Evolutionary conservation across 306 rosid genomes (phyloP), one percentile per base, ranked within the genome.

Genomic region (Cicer cuneatum): DNA sequence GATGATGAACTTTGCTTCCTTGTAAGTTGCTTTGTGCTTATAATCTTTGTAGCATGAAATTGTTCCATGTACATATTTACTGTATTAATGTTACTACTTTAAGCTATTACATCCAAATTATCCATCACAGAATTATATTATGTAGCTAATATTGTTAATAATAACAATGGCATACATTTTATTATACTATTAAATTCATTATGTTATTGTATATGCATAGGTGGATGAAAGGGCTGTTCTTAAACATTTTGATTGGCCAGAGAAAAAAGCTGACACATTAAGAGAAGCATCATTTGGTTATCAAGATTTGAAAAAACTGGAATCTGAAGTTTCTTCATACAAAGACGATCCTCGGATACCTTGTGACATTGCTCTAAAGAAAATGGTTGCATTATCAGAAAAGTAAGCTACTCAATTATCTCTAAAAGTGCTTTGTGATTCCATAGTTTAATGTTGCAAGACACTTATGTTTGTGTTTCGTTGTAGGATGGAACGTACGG

Each of bases 1-100:
- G 99, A 94, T 51, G 99, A 94, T 16, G 99, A 94, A 85, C 97
- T 94, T 21, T 89, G 96, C 92, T 94, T 94, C 89, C 99, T 94
- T 80, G 99, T 94, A 86, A 83, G 93, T 81, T 61, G 3, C 13
- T 19, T 29, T 54, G 56, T 72, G 15, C 70, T 41, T 59, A 53
- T 60, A 12, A 1, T 24, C n/a, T 41, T 5, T 43, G 13, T 33
- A 68, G 62, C 13, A 66, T 72, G 72, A 66, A 66, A 21, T 46
- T 40, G 61, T 40, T 47, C 21, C 58, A 48, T 54, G 43, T 43
- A 51, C 8, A 56, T 51, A 40, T 39, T 38, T 5, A 54, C 15
- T 40, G 62, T 40, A 48, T 68, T 29, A 46, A 38, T 10, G 13
- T 45, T 13, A 14, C 63, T 52, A 45, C 46, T 42, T 56, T 46